phyloP scores from a whole-genome alignment of 2,329 filamentous ascomycete species.

The Penicillium sclerotiorum region DNA sequence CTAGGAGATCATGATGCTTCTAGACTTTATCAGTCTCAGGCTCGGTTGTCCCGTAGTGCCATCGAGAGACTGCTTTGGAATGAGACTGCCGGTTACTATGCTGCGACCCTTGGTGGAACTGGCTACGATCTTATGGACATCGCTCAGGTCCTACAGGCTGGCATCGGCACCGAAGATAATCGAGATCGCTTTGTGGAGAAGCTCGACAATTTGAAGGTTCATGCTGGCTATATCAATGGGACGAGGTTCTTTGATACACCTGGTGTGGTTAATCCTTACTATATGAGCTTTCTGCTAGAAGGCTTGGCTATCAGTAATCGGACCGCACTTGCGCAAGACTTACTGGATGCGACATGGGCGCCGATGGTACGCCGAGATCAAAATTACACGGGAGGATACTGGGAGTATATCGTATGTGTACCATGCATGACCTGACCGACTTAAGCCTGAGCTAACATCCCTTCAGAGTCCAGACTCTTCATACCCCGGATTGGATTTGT shows the following conservation, averaged over 20 bases:
- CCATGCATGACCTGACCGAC: neutral
- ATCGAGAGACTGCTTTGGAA: neutral
- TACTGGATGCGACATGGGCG: conserved; percentile 5
- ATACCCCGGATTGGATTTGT: conserved; percentile 9
- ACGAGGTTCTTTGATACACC: neutral
- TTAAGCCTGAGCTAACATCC: neutral
- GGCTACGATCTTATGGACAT: neutral
- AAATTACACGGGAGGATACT: conserved; percentile 10
- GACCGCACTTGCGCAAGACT: neutral
- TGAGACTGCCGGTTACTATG: neutral
- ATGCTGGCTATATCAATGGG: neutral
- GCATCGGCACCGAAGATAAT: neutral
- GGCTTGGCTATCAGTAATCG: neutral
- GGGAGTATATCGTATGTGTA: conserved; percentile 8
- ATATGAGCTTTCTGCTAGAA: conserved; percentile 2
- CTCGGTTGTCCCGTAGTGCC: neutral
- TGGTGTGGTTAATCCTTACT: neutral
- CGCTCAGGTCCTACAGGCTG: neutral
- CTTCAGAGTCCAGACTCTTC: conserved; percentile 2
- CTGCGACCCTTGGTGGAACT: neutral
- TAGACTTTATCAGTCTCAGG: neutral
- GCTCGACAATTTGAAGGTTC: neutral
- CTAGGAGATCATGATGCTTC: neutral
- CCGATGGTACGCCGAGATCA: conserved; percentile 4
- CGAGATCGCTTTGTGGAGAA: neutral